A percentile compares a stretch with the other conserved stretches of the same genome.
phyloP scores from a whole-genome alignment of 2,329 filamentous ascomycete genomes.

The Colletotrichum filicis region DNA sequence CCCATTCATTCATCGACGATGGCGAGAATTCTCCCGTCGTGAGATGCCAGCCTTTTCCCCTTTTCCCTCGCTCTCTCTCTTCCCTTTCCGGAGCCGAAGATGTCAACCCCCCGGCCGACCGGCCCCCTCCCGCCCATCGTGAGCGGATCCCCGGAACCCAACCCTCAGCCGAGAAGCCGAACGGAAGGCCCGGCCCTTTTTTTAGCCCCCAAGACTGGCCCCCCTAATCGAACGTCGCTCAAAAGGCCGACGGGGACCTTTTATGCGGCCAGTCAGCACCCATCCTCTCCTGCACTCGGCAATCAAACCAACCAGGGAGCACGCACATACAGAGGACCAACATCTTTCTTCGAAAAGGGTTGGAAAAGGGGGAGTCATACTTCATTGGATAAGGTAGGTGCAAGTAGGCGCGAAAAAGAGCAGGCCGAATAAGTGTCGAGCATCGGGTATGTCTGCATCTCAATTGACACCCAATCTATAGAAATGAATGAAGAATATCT shows the following conservation, averaged over 20 bases:
- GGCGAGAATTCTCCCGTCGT: too few relatives aligned
- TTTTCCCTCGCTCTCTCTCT: too few relatives aligned
- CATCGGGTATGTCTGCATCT: neutral
- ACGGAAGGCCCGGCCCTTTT: neutral
- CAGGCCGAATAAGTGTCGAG: neutral
- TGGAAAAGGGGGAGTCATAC: neutral
- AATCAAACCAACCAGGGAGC: constrained; percentile 21
- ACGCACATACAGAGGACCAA: neutral
- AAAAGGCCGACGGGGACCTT: too few relatives aligned
- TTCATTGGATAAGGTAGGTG: neutral
- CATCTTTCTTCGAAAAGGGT: neutral
- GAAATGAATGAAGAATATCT: too few relatives aligned
- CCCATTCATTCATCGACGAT: too few relatives aligned
- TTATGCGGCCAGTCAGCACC: neutral
- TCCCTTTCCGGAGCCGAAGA: too few relatives aligned
- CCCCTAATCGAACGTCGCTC: neutral
- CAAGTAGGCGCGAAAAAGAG: neutral
- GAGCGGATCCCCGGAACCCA: neutral
- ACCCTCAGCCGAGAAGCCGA: neutral
- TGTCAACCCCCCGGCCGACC: neutral
- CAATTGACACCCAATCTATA: neutral
- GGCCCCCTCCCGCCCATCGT: constrained; percentile 6
- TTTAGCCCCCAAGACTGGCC: neutral
- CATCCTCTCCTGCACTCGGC: constrained; percentile 4
- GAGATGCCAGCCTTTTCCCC: too few relatives aligned